A percentile compares a stretch with the other conserved stretches of the same genome.
phyloP scores from a whole-genome alignment of 768 basidiomycete genomes.

The Suillus clintonianus region DNA sequence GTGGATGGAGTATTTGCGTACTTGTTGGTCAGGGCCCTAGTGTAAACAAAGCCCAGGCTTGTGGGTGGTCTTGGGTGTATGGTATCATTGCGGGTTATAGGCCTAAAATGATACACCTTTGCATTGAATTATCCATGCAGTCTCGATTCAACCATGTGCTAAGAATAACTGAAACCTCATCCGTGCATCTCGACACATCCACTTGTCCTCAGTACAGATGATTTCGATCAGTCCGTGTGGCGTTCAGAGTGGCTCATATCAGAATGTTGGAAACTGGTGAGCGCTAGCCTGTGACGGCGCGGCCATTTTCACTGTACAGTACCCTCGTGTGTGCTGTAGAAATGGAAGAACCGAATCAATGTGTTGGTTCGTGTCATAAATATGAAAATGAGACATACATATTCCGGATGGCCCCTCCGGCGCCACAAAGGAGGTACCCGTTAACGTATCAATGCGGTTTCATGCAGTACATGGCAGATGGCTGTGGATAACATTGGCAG shows the following conservation, averaged over 20 bases:
- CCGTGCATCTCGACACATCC: neutral
- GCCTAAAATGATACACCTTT: too few species aligned
- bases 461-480: neutral
- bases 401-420: neutral
- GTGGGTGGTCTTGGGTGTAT: too few species aligned
- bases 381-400: neutral
- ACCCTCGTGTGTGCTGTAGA: too few species aligned
- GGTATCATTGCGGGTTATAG: too few species aligned
- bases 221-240: neutral
- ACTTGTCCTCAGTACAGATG: neutral
- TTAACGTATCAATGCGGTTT: neutral
- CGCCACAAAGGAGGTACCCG: neutral
- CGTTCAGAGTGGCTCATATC: neutral
- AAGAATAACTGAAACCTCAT: too few species aligned
- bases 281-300: neutral
- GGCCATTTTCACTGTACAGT: neutral
- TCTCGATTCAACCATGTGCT: too few species aligned
- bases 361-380: neutral
- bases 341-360: neutral
- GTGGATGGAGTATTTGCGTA: too few species aligned
- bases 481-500: neutral
- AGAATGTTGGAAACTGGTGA: neutral
- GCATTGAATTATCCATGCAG: too few species aligned
- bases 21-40: too few species aligned
- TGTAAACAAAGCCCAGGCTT: too few species aligned